Percentiles rank a stretch among this genome's conserved stretches.
These are phyloP conservation scores for Haplosporangium sp. DNA, from an alignment of 371 early-diverging fungal genomes.

Conservation along the genomic window DNA sequence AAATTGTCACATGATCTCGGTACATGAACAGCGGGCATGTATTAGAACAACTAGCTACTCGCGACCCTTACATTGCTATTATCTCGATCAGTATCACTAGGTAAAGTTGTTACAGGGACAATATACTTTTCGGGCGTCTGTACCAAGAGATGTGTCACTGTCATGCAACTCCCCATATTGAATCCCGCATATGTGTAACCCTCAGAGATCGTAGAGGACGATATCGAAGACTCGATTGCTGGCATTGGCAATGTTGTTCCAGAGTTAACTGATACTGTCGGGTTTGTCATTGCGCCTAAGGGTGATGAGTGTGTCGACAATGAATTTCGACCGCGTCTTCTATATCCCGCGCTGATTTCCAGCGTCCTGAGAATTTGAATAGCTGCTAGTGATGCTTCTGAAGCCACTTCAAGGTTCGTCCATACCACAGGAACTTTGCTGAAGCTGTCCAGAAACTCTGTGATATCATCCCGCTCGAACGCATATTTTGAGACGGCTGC, in stretches of 20 bases:
- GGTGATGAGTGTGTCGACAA: not conserved
- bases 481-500: constrained; percentile 42
- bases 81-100: too few species aligned
- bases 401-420: constrained; percentile 26
- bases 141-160: constrained; percentile 5
- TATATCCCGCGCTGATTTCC: constrained; percentile 30
- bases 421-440: constrained; percentile 37
- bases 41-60: too few species aligned
- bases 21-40: too few species aligned
- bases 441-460: constrained; percentile 15
- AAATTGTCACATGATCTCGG: too few species aligned
- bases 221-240: not conserved
- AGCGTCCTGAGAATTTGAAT: constrained; percentile 33
- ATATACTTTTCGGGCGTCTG: constrained; percentile 15
- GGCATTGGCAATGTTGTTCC: not conserved
- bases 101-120: not conserved
- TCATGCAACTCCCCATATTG: constrained; percentile 16
- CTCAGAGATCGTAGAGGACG: not conserved
- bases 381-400: constrained; percentile 26
- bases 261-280: not conserved
- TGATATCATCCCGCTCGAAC: constrained; percentile 49
- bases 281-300: not conserved
- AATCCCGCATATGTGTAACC: constrained; percentile 10
- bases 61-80: too few species aligned
- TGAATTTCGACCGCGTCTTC: constrained; percentile 6